Percentiles rank a stretch among this genome's conserved stretches.
Evolutionary conservation across 768 basidiomycete species (phyloP).

Genomic region (Collybia nuda): DNA sequence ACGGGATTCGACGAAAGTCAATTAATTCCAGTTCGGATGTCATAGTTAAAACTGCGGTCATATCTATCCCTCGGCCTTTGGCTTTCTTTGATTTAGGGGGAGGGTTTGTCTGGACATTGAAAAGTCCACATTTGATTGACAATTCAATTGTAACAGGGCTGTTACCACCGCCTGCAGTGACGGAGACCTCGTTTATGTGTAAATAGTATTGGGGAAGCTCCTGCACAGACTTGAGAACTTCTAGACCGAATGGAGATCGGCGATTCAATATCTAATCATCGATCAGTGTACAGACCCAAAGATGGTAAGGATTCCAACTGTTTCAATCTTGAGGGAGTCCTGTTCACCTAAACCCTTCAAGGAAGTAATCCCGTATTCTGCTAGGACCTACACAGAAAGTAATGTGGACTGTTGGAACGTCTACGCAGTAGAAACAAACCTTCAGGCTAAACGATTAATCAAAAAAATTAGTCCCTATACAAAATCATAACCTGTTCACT

Average conservation of each 20-base stretch:
- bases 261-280: conserved; percentile 66
- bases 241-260: conserved; percentile 70
- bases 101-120: conserved; percentile 22
- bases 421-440: background rate
- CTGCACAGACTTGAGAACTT: conserved; percentile 57
- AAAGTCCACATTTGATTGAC: conserved; percentile 55
- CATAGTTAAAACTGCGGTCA: conserved; percentile 71
- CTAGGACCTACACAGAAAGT: conserved; percentile 55
- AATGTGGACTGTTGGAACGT: no score
- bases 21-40: conserved; percentile 76
- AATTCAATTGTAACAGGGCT: conserved; percentile 59
- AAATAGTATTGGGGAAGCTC: conserved; percentile 70
- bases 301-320: conserved; percentile 33
- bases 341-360: conserved; percentile 56
- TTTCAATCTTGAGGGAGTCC: conserved; percentile 61
- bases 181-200: conserved; percentile 43
- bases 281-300: background rate
- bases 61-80: conserved; percentile 46
- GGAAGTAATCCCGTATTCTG: conserved; percentile 67
- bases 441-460: conserved; percentile 6
- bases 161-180: conserved; percentile 43
- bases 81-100: conserved; percentile 41
- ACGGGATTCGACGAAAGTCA: conserved; percentile 83
- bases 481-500: conserved; percentile 19
- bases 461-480: background rate